phyloP scores from a whole-genome alignment of 257 asterid genomes.

The Leptodermis oblonga region DNA sequence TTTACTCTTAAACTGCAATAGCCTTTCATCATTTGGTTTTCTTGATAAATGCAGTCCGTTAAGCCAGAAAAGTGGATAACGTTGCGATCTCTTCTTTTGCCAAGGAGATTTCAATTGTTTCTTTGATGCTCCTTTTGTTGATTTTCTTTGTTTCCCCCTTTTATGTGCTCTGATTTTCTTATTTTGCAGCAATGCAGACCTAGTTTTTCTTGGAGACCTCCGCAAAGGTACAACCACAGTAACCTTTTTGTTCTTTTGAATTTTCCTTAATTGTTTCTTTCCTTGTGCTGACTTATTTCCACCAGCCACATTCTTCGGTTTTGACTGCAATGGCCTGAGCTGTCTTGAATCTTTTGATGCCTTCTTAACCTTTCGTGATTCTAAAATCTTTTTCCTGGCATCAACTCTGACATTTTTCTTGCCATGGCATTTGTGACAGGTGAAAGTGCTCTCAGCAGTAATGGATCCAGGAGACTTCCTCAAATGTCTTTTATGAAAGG shows the following conservation, averaged over 20 bases:
- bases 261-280: constrained; percentile 37
- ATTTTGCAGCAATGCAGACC: constrained; percentile 38
- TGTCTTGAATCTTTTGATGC: constrained; percentile 29
- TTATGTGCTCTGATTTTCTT: constrained; percentile 44
- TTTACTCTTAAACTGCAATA: constrained; percentile 47
- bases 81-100: constrained; percentile 59
- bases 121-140: constrained; percentile 34
- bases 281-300: constrained; percentile 33
- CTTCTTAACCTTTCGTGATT: constrained; percentile 32
- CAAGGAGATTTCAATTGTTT: constrained; percentile 33
- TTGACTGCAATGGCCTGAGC: constrained; percentile 33
- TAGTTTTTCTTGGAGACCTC: constrained; percentile 82
- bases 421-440: constrained; percentile 63
- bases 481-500: constrained; percentile 68
- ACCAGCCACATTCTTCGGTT: constrained; percentile 36
- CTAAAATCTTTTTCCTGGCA: constrained; percentile 31
- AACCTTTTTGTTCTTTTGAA: constrained; percentile 36
- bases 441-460: constrained; percentile 37
- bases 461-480: constrained; percentile 50
- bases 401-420: constrained; percentile 34
- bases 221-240: constrained; percentile 60
- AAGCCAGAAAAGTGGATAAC: constrained; percentile 63
- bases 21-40: constrained; percentile 58
- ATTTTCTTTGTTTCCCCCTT: constrained; percentile 41
- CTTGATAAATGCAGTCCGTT: constrained; percentile 67